Percentiles rank a stretch among this genome's conserved stretches.
Conservation (phyloP, 1,284 basidiomycete genomes). For the Marasmius tenuissimus region DNA sequence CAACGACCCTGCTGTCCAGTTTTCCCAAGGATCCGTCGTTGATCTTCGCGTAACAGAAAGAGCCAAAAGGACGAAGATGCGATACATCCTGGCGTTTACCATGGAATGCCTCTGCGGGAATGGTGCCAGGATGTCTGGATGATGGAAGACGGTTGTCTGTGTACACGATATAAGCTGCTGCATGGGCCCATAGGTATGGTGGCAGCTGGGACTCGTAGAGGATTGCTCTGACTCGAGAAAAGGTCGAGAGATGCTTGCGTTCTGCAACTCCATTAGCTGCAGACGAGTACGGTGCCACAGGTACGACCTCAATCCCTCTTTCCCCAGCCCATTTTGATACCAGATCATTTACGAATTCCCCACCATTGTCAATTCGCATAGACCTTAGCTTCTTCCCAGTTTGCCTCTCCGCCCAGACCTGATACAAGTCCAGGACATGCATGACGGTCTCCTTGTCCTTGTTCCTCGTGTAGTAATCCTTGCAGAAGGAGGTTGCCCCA, state of each 20-base stretch:
- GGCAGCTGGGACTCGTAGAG: slow-evolving; percentile 2
- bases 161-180: slow-evolving; percentile 16
- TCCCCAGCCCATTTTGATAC: slow-evolving; percentile 9
- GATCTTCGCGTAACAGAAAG: slow-evolving; percentile 22
- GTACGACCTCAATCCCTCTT: slow-evolving; percentile 17
- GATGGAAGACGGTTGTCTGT: slow-evolving; percentile 22
- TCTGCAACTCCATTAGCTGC: slow-evolving; percentile 7
- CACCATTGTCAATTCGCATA: slow-evolving; percentile 1
- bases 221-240: not conserved
- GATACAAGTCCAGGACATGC: not conserved
- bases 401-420: not conserved
- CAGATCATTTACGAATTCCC: not conserved
- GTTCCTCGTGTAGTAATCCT: slow-evolving; percentile 3
- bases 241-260: not conserved
- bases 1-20: slow-evolving; percentile 17
- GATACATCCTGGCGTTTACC: slow-evolving; percentile 22
- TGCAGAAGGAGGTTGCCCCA: not conserved
- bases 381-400: not conserved
- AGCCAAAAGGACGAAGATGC: slow-evolving; percentile 24
- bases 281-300: slow-evolving; percentile 16
- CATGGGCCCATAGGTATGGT: slow-evolving; percentile 14
- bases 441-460: not conserved
- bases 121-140: slow-evolving; percentile 12
- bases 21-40: slow-evolving; percentile 20
- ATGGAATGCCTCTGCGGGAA: slow-evolving; percentile 19